Base-by-base conservation (phyloP, 108 stramenopile species). In the Stephanodiscus triporus region DNA sequence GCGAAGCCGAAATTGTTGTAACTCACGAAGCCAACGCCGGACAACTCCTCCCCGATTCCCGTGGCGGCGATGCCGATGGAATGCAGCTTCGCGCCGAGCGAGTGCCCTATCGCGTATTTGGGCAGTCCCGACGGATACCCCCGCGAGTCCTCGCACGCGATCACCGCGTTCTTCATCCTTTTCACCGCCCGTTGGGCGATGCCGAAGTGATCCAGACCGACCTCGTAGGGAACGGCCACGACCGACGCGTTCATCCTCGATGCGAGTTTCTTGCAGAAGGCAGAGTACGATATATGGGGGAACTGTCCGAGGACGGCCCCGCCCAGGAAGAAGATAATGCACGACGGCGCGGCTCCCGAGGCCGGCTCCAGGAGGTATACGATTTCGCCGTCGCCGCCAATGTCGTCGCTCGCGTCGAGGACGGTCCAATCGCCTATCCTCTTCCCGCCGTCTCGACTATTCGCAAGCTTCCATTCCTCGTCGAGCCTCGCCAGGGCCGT, bases 1-100 rank as follows among this genome's bases (percentile, higher is more conserved):
- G 78, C 66, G 75, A 93, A 91, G 0, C 83, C 84, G 88, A 91
- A 93, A 50, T 93, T 93, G 73, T 93, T 93, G 50, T 77, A 93
- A 10, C 74, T 71, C 71, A 93, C 69, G 40, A 88, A 89, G 26
- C 90, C 92, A n/a, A 89, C 68, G 5, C 92, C 92, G 0, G 64
- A 30, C 20, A 83, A 68, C 62, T 88, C 88, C 16, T 76, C 73
- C 49, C 85, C 85, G 13, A 68, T 71, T 0, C 88, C 88, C 23
- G 88, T 93, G 2, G 92, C 92, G 14, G 86, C 88, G 53, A 89
- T 58, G 37, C 87, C 86, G 55, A 93, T 93, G 9, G 86, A 77
- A 55, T 80, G 81, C 23, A 93, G 65, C 66, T 93, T 93, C 56
- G 82, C 79, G 0, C 92, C 92, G 70, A 93, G 71, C 66, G 83